Evolutionary conservation across 2,329 filamentous ascomycete species (phyloP).

Genomic region (Emmonsiellopsis sp.): DNA sequence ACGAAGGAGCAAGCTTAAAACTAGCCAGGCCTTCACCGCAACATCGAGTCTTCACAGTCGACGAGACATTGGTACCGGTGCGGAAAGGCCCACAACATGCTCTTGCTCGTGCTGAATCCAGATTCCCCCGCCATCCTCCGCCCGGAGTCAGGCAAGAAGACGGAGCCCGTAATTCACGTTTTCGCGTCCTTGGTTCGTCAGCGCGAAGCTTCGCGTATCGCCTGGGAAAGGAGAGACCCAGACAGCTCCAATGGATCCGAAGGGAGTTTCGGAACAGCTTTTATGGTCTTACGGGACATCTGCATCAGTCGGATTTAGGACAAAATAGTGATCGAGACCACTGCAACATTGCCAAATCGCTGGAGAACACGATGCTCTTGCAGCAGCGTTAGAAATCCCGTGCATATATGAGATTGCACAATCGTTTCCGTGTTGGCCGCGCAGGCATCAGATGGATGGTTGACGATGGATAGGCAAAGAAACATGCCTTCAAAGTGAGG

Average conservation of each 20-base stretch:
- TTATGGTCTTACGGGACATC: background rate
- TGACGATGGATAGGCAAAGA: background rate
- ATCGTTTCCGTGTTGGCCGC: background rate
- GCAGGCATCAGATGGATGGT: background rate
- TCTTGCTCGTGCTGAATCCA: background rate
- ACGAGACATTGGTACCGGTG: background rate
- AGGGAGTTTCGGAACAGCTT: background rate
- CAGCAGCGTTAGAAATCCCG: background rate
- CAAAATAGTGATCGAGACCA: background rate
- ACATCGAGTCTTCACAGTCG: background rate
- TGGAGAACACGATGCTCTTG: constrained; percentile 1
- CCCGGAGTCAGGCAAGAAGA: background rate
- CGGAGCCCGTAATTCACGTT: background rate
- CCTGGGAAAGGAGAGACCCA: background rate
- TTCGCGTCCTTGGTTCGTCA: background rate
- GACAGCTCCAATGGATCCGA: background rate
- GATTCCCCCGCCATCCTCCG: background rate
- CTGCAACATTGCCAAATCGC: background rate
- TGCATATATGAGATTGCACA: background rate
- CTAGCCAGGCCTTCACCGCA: background rate
- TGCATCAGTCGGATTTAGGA: background rate
- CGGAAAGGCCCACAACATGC: background rate
- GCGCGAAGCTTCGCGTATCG: background rate
- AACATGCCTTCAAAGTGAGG: constrained; percentile 2
- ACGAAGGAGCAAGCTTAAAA: background rate